Evolutionary conservation across 2,329 filamentous ascomycete species (phyloP).

Genomic region (Fusarium sp.): DNA sequence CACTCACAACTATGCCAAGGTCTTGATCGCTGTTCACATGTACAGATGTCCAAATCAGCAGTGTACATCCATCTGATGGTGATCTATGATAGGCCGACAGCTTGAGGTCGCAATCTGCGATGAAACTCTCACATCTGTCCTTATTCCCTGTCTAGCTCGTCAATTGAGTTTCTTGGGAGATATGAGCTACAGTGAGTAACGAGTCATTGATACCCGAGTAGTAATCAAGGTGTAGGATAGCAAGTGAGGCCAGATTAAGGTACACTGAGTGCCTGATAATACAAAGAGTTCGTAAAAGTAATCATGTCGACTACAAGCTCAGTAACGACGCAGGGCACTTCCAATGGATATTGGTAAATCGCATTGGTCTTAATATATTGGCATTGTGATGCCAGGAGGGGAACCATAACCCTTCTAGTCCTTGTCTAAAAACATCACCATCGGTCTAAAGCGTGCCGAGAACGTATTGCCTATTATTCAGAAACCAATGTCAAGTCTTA

Average conservation of each 20-base stretch:
- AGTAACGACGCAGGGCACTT: rapidly evolving
- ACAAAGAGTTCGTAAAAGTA: background rate
- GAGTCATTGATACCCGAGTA: background rate
- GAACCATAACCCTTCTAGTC: background rate
- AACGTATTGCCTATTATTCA: background rate
- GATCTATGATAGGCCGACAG: background rate
- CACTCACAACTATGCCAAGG: background rate
- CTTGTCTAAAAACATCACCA: background rate
- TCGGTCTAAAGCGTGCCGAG: background rate
- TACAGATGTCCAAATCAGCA: background rate
- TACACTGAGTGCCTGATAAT: background rate
- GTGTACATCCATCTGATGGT: background rate
- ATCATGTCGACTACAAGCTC: rapidly evolving
- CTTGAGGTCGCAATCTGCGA: background rate
- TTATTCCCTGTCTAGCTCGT: background rate
- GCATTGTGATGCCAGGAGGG: background rate
- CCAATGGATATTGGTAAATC: background rate
- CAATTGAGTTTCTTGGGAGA: background rate
- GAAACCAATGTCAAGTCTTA: background rate
- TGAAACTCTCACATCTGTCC: background rate
- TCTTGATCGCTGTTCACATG: background rate
- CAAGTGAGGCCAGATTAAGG: too few species aligned
- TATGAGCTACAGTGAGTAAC: background rate
- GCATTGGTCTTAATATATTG: background rate
- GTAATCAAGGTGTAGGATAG: background rate